Conservation (phyloP, 345 rosid species). For the Barbarea vulgaris region DNA sequence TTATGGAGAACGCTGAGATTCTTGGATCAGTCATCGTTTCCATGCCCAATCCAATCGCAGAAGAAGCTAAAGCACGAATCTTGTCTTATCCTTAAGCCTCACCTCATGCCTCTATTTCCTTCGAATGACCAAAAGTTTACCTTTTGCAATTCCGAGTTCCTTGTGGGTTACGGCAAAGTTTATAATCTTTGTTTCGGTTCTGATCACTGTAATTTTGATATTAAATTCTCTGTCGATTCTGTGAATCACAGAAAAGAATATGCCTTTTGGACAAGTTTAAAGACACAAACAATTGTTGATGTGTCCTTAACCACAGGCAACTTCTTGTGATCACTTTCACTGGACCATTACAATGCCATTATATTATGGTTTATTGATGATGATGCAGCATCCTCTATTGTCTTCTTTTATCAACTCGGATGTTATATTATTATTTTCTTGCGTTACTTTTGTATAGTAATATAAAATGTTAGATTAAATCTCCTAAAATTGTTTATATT, state of each 20-base stretch:
- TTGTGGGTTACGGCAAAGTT: neutral
- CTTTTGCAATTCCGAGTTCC: neutral
- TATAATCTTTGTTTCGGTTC: neutral
- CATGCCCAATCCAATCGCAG: slow-evolving; percentile 8
- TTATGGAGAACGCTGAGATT: slow-evolving; percentile 29
- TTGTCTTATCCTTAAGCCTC: slow-evolving; percentile 29
- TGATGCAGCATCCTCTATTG: slow-evolving; percentile 31
- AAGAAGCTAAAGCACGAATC: slow-evolving; percentile 3
- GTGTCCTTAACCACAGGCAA: slow-evolving; percentile 37
- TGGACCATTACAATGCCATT: slow-evolving; percentile 35
- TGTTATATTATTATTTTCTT: neutral
- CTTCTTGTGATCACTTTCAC: slow-evolving; percentile 29
- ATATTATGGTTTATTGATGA: neutral
- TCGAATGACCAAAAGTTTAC: neutral
- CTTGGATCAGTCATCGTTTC: slow-evolving; percentile 28
- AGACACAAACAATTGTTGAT: slow-evolving; percentile 31
- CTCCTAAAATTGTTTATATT: slow-evolving; percentile 1
- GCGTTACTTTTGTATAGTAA: neutral
- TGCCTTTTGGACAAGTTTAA: slow-evolving; percentile 32
- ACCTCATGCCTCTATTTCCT: slow-evolving; percentile 4
- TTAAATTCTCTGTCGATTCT: neutral
- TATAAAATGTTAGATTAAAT: slow-evolving; percentile 6
- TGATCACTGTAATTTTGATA: neutral
- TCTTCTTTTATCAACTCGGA: slow-evolving; percentile 18
- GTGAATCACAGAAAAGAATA: slow-evolving; percentile 8